Conservation (phyloP, 1,139 yeast species). For the Taphrina flavorubra region DNA sequence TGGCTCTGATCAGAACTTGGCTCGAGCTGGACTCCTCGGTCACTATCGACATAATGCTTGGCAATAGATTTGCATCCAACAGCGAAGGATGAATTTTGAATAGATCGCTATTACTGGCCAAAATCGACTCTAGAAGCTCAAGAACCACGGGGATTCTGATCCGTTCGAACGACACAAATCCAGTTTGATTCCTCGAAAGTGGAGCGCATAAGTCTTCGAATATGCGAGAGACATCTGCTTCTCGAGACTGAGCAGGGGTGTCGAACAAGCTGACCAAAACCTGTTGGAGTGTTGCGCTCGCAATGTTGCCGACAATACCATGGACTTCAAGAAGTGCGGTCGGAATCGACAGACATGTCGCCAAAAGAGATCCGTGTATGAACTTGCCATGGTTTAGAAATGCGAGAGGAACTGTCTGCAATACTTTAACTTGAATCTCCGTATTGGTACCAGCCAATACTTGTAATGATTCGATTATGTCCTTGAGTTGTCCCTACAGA, state of each 20-base stretch:
- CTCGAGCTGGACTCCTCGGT: neutral
- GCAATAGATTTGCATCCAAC: conserved; percentile 18
- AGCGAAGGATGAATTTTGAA: conserved; percentile 18
- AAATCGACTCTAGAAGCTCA: conserved; percentile 24
- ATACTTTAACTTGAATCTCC: conserved; percentile 33
- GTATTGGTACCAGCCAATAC: conserved; percentile 5
- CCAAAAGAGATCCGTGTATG: conserved; percentile 5
- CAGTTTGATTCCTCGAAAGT: conserved; percentile 1
- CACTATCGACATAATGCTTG: neutral
- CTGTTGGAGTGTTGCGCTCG: conserved; percentile 35
- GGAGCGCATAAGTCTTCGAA: conserved; percentile 31
- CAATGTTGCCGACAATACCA: conserved; percentile 32
- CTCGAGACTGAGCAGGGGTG: conserved; percentile 13
- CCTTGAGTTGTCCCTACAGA: conserved; percentile 23
- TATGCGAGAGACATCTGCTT: conserved; percentile 27
- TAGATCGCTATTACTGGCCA: neutral
- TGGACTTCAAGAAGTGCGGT: conserved; percentile 11
- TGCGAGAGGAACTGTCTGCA: conserved; percentile 31
- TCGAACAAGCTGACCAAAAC: conserved; percentile 25
- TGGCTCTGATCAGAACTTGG: conserved; percentile 5
- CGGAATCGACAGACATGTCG: conserved; percentile 13
- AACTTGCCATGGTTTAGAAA: neutral
- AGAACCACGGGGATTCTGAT: conserved; percentile 13
- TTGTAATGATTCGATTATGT: conserved; percentile 13
- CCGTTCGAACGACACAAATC: conserved; percentile 15